These are phyloP conservation scores for Phytophthora sansomeana DNA, from an alignment of 352 stramenopile species.

Conservation along the genomic window DNA sequence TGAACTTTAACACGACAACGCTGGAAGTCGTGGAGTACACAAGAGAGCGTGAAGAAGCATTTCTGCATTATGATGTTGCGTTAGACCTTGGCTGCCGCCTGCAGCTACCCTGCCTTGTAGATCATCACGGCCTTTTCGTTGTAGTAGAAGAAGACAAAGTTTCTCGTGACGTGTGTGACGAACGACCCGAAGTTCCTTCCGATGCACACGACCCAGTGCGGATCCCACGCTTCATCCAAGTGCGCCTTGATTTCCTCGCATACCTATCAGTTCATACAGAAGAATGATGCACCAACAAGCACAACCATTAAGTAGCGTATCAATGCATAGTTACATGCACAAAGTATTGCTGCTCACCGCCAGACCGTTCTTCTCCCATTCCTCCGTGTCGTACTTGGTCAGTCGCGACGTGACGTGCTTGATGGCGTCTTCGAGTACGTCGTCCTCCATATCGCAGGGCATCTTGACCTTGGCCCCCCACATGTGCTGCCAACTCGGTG, in stretches of 20 bases:
- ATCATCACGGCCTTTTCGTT: constrained; percentile 90
- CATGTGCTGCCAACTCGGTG: constrained; percentile 89
- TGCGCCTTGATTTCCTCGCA: constrained; percentile 86
- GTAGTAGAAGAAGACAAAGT: constrained; percentile 94
- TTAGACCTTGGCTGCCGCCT: background rate
- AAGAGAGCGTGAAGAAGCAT: constrained; percentile 13
- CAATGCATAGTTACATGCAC: background rate
- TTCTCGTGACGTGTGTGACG: constrained; percentile 93
- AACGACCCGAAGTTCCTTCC: constrained; percentile 94
- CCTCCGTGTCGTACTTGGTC: constrained; percentile 77
- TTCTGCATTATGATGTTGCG: background rate
- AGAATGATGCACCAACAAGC: background rate
- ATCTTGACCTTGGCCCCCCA: constrained; percentile 90
- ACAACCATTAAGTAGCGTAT: background rate
- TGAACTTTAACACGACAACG: constrained; percentile 49
- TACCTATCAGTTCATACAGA: constrained; percentile 42
- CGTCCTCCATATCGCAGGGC: constrained; percentile 90
- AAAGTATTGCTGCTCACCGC: constrained; percentile 34
- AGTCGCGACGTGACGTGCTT: constrained; percentile 74
- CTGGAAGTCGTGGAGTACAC: constrained; percentile 60
- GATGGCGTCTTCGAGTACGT: constrained; percentile 89
- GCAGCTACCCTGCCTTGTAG: constrained; percentile 81
- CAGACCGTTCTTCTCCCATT: constrained; percentile 86
- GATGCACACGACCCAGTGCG: constrained; percentile 89
- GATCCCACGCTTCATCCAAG: constrained; percentile 80